phyloP scores from a whole-genome alignment of 805 yeast species.

The Henningerozyma blattae region DNA sequence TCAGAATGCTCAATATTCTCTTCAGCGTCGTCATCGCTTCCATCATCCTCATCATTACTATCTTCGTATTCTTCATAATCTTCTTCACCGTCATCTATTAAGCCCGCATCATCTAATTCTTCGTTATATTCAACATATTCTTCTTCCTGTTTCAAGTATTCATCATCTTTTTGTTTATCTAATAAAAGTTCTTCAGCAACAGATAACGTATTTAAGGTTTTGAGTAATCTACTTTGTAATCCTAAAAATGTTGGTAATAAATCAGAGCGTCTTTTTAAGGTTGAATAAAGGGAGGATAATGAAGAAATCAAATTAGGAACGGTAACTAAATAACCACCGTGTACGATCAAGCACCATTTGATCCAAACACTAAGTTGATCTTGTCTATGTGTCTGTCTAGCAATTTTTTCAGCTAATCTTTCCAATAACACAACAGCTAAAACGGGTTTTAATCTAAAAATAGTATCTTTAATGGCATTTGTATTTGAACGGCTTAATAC shows the following conservation, averaged over 20 bases:
- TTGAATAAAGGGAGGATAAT: constrained; percentile 51
- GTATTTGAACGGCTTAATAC: constrained; percentile 51
- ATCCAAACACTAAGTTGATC: constrained; percentile 60
- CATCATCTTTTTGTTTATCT: constrained; percentile 27
- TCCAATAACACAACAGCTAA: constrained; percentile 47
- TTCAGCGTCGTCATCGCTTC: background rate
- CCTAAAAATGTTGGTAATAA: constrained; percentile 64
- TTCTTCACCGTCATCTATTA: constrained; percentile 37
- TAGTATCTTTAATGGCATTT: constrained; percentile 39
- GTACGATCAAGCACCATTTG: constrained; percentile 71
- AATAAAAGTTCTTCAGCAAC: constrained; percentile 29
- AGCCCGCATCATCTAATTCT: constrained; percentile 40
- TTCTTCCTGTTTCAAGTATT: constrained; percentile 26
- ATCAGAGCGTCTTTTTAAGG: constrained; percentile 52
- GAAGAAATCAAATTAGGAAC: constrained; percentile 39
- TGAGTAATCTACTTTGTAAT: constrained; percentile 73
- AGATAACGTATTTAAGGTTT: constrained; percentile 50
- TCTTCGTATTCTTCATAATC: constrained; percentile 26
- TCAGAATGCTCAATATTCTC: constrained; percentile 2
- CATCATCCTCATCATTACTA: constrained; percentile 26
- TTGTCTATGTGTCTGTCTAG: constrained; percentile 44
- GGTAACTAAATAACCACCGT: constrained; percentile 54
- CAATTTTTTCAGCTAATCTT: constrained; percentile 45
- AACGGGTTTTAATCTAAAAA: constrained; percentile 42
- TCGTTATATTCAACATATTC: constrained; percentile 61